Conservation (phyloP, 306 rosid genomes). For the Fragaria vesca region DNA sequence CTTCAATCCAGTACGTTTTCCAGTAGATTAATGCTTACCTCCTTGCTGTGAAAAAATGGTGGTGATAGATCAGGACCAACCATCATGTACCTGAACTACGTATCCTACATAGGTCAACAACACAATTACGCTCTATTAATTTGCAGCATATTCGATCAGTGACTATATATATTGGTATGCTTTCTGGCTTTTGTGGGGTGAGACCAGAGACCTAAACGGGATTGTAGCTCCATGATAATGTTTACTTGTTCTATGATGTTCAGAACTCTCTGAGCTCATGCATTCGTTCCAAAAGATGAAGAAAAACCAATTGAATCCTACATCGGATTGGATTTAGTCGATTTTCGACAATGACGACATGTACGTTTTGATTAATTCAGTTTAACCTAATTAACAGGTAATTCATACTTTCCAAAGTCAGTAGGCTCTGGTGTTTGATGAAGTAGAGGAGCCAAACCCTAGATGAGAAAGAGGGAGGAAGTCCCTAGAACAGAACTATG, state of each 20-base stretch:
- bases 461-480: conserved; percentile 26
- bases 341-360: background rate
- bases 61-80: background rate
- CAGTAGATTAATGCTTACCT: background rate
- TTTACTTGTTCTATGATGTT: background rate
- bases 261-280: background rate
- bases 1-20: conserved; percentile 32
- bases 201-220: background rate
- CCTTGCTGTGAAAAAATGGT: conserved; percentile 4
- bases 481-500: conserved; percentile 38
- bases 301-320: background rate
- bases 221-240: background rate
- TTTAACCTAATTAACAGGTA: background rate
- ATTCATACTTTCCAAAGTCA: background rate
- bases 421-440: conserved; percentile 8
- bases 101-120: background rate
- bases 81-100: background rate
- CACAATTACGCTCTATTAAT: background rate
- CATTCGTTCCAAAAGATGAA: background rate
- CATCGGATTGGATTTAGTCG: background rate
- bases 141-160: no score
- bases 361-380: background rate
- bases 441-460: conserved; percentile 21
- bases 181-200: background rate
- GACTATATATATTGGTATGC: no score